phyloP scores from a whole-genome alignment of 2,329 filamentous ascomycete species.

The Botrytis squamosa region DNA sequence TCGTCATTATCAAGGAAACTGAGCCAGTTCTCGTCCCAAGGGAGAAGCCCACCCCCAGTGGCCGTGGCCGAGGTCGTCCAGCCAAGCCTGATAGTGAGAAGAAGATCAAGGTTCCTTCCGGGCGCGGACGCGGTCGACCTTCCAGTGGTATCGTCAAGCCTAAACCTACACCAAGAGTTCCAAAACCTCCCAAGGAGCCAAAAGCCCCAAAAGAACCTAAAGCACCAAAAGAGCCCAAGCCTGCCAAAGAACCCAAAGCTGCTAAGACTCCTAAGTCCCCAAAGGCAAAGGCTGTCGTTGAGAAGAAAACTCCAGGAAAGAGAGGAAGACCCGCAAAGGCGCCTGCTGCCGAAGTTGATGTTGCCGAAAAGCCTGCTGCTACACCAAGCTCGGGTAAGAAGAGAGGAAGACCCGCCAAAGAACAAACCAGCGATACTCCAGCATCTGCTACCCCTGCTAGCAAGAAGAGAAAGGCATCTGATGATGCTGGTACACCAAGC shows the following conservation, averaged over 20 bases:
- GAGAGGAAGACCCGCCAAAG: conserved; percentile 17
- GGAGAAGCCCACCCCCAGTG: conserved; percentile 25
- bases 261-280: neutral
- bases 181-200: conserved; percentile 13
- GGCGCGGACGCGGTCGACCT: conserved; percentile 30
- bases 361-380: neutral
- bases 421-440: neutral
- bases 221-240: neutral
- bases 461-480: conserved; percentile 21
- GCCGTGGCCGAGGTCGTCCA: conserved; percentile 31
- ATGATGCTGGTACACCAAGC: conserved; percentile 11
- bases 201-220: conserved; percentile 1
- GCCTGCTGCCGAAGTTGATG: neutral
- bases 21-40: conserved; percentile 31
- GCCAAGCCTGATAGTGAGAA: conserved; percentile 30
- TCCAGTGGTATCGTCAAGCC: conserved; percentile 17
- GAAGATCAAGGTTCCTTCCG: conserved; percentile 29
- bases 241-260: neutral
- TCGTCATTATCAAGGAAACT: conserved; percentile 57
- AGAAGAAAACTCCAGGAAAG: conserved; percentile 12
- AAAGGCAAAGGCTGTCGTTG: neutral
- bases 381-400: conserved; percentile 14
- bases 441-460: conserved; percentile 10
- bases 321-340: conserved; percentile 16
- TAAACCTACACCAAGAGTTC: conserved; percentile 11